Percentiles rank a stretch among this genome's conserved stretches.
phyloP scores from a whole-genome alignment of 108 stramenopile species.

The Nitzschia inconspicua region DNA sequence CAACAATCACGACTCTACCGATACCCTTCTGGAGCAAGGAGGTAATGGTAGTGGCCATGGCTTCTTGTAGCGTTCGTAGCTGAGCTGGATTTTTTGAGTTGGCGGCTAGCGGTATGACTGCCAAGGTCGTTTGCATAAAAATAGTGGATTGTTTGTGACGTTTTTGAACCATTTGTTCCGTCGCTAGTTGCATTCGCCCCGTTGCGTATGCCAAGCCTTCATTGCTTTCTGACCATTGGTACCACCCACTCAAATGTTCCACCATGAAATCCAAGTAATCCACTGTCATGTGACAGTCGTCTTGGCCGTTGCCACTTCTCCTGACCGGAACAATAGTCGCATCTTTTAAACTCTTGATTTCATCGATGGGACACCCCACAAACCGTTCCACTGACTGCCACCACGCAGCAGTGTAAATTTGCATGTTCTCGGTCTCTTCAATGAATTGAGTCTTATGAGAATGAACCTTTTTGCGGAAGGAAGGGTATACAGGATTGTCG shows the following conservation, averaged over 20 bases:
- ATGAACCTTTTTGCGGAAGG: too few relatives aligned
- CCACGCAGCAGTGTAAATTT: background rate
- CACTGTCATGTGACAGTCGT: slow-evolving; percentile 28
- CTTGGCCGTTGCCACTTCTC: background rate
- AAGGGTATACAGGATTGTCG: too few relatives aligned
- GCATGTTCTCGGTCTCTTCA: too few relatives aligned
- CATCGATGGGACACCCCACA: background rate
- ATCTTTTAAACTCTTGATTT: background rate
- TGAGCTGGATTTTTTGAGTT: background rate
- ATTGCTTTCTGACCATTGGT: slow-evolving; percentile 10
- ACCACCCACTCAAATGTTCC: slow-evolving; percentile 55
- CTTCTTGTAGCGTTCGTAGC: background rate
- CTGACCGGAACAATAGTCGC: background rate
- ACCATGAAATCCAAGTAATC: slow-evolving; percentile 58
- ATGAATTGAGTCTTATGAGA: too few relatives aligned
- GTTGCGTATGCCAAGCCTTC: background rate
- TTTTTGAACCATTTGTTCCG: too few relatives aligned
- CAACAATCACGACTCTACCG: slow-evolving; percentile 37
- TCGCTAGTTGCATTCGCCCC: background rate
- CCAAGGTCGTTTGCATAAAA: slow-evolving; percentile 12
- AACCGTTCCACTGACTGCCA: background rate
- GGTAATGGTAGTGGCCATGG: slow-evolving; percentile 37
- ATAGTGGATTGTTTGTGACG: too few relatives aligned
- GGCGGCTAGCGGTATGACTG: slow-evolving; percentile 7
- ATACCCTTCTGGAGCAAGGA: slow-evolving; percentile 27